Percentiles rank a stretch among this genome's conserved stretches.
These are phyloP conservation scores for Kwoniella bestiolae DNA, from an alignment of 768 basidiomycete species.

Conservation along the genomic window DNA sequence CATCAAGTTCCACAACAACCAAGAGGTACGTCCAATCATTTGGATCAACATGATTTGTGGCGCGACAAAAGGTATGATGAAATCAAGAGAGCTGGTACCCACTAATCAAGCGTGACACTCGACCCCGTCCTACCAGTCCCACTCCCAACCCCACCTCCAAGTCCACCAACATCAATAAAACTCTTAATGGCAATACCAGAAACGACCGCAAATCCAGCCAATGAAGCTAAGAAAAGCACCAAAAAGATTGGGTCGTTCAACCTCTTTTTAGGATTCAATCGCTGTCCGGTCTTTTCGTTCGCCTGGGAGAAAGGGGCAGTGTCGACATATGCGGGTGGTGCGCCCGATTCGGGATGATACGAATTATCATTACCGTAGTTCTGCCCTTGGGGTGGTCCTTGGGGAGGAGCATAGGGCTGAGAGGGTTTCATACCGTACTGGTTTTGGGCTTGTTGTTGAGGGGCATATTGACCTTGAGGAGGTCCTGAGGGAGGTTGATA, in stretches of 20 bases:
- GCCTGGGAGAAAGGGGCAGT: conserved; percentile 49
- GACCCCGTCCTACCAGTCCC: conserved; percentile 61
- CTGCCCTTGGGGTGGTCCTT: neutral
- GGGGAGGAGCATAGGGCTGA: conserved; percentile 42
- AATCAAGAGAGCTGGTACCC: conserved; percentile 36
- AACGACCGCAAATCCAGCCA: conserved; percentile 70
- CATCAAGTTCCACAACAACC: neutral
- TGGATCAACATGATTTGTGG: neutral
- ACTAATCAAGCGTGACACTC: conserved; percentile 70
- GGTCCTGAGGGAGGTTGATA: conserved; percentile 2
- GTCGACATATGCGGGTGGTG: conserved; percentile 28
- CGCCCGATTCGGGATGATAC: conserved; percentile 12
- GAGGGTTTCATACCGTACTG: conserved; percentile 47
- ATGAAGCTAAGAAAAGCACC: conserved; percentile 72
- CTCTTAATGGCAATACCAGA: conserved; percentile 69
- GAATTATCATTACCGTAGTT: neutral
- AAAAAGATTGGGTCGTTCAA: conserved; percentile 76
- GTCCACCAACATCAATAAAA: conserved; percentile 69
- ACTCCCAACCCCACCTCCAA: conserved; percentile 70
- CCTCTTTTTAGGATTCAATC: conserved; percentile 63
- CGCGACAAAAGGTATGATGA: too few relatives aligned
- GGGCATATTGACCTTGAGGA: neutral
- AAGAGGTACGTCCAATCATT: neutral
- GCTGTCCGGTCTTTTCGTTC: conserved; percentile 51
- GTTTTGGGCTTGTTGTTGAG: conserved; percentile 11